Conservation (phyloP, 2,329 filamentous ascomycete species). For the Metarhizium humberi region DNA sequence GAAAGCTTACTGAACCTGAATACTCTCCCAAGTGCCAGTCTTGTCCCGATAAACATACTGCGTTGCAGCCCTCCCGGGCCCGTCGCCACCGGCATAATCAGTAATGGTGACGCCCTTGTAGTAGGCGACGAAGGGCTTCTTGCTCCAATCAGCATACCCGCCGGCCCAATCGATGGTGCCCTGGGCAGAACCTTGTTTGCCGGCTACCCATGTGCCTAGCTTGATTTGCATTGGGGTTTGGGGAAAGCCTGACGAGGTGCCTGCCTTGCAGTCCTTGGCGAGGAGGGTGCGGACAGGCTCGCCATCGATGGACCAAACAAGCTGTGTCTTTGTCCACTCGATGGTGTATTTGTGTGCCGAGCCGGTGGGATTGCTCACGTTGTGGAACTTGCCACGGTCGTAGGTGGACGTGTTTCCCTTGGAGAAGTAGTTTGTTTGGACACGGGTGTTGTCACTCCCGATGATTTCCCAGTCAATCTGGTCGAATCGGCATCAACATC, state of each 20-base stretch:
- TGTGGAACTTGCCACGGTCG: slow-evolving; percentile 57
- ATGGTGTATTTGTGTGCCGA: slow-evolving; percentile 56
- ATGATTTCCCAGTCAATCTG: slow-evolving; percentile 80
- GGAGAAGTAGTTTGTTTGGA: slow-evolving; percentile 78
- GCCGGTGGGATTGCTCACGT: slow-evolving; percentile 39
- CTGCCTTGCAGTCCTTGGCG: slow-evolving; percentile 47
- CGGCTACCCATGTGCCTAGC: slow-evolving; percentile 59
- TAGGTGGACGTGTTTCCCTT: slow-evolving; percentile 62
- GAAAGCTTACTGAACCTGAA: slow-evolving; percentile 18
- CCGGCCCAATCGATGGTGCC: slow-evolving; percentile 68
- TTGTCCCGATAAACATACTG: slow-evolving; percentile 31
- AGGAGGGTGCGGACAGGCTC: slow-evolving; percentile 50
- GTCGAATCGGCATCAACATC: too few relatives aligned
- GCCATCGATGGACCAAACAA: slow-evolving; percentile 59
- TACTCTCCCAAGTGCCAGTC: slow-evolving; percentile 31
- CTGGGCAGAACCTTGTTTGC: slow-evolving; percentile 44
- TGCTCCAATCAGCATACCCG: slow-evolving; percentile 37
- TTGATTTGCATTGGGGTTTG: slow-evolving; percentile 67
- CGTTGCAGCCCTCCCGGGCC: slow-evolving; percentile 20
- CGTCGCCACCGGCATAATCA: slow-evolving; percentile 32
- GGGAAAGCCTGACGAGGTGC: slow-evolving; percentile 45
- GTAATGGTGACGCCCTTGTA: slow-evolving; percentile 34
- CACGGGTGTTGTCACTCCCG: slow-evolving; percentile 54
- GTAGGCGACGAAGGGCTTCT: slow-evolving; percentile 32
- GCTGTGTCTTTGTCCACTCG: slow-evolving; percentile 55